Base-by-base conservation (phyloP, 179 eudicot genomes). In the Silene coronaria region DNA sequence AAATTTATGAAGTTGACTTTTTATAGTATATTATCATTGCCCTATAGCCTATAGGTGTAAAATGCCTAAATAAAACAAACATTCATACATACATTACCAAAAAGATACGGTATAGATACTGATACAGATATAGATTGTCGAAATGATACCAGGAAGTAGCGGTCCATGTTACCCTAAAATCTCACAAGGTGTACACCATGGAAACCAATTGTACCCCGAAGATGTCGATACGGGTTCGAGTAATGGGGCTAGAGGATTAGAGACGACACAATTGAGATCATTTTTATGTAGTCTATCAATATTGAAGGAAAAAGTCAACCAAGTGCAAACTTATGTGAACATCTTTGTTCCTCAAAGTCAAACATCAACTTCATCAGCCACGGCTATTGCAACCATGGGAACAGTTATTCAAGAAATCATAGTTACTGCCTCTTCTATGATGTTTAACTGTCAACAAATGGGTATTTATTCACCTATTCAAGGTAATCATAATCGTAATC, bases 391-490 rank as follows among this genome's bases (percentile, higher is more conserved):
- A 0, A 82, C 74, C 64, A 73, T 91, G 82, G 86, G 82, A 71
- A 84, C 89, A 3, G 36, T 91, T 38, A 80, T 91, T 23, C 93
- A 91, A 80, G 96, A 91, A 65, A 84, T 91, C 65, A 82, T 91
- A 11, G 82, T 81, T 3, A 86, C 93, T 0, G 88, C 96, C 0
- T 87, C 96, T 0, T 85, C 91, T 13, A 85, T 89, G 91, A 86
- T 91, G 93, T 88, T 87, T 75, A 75, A 89, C 27, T 89, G 93
- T 81, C 96, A 91, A 60, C 91, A 91, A 67, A 82, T 91, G 80
- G 53, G 84, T 9, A 80, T 86, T 23, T 61, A 67, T 19, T 79
- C 70, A 2, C 65, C 70, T 5, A 78, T 34, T 24, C 16, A 59
- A 6, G 71, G 38, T 8, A 34, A 26, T 23, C 48, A 14, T 42